Evolutionary conservation across 306 rosid genomes (phyloP), one percentile per base, ranked within the genome.

Genomic region (Rosa persica): DNA sequence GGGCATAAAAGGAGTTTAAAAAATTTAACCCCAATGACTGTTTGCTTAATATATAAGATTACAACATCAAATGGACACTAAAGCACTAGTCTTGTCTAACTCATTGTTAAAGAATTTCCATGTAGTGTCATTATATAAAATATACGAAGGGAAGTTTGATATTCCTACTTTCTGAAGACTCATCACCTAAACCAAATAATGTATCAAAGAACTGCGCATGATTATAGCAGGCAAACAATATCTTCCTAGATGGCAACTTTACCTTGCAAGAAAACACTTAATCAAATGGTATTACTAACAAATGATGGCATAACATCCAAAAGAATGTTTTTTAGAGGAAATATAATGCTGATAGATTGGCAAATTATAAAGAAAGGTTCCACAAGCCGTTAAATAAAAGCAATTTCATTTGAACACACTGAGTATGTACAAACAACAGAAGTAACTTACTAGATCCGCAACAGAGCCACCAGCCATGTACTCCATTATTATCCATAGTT

Each of bases 381-480:
- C 61, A 38, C 27, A 57, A 70, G 49, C 73, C 51, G 2, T 25
- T 17, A 69, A 60, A 64, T 46, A 67, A 58, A 61, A 76, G 27
- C 43, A 67, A 81, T 40, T 76, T 82, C 82, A 80, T 4, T 70
- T 75, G 67, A 81, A n/a, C 62, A 71, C 71, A 81, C 70, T 38
- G 48, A 80, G 78, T 43, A 85, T 44, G 79, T 42, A 81, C 73
- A 84, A 82, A 75, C 79, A 87, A 81, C 48, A 84, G 81, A 85
- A 86, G 93, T 87, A 85, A 87, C 97, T 78, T 90, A 96, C 99
- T 84, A 96, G 90, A 84, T 96, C 99, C 84, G 99, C 99, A 79
- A 96, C 98, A 67, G 99, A 96, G 76, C 99, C 98, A 23, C 99
- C 98, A 58, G 98, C 99, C 99, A 96, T 96, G 88, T 93, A 96